Conservation (phyloP, 2,329 filamentous ascomycete genomes). For the Aspergillus udagawae region DNA sequence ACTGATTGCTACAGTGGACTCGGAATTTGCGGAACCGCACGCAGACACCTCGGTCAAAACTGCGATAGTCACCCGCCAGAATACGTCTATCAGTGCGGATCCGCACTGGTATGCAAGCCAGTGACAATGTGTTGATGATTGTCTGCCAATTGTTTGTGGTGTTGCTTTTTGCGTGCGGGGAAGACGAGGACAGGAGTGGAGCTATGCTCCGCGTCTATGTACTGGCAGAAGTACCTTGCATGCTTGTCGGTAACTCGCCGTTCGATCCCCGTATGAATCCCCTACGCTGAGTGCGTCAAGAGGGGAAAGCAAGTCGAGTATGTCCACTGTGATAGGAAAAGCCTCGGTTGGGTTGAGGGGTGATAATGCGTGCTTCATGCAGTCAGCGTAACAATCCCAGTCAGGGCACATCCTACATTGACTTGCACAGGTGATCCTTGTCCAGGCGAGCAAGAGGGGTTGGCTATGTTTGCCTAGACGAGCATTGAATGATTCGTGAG, state of each 20-base stretch:
- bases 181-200: not conserved
- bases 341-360: not conserved
- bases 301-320: not conserved
- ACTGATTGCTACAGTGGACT: not conserved
- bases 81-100: not conserved
- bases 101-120: not conserved
- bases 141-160: not conserved
- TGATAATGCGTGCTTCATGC: not conserved
- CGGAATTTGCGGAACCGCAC: not conserved
- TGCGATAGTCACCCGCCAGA: no score
- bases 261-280: no score
- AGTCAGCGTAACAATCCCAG: not conserved
- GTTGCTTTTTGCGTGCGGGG: not conserved
- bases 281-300: not conserved
- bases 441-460: not conserved
- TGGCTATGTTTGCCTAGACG: not conserved
- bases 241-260: not conserved
- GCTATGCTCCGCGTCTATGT: not conserved
- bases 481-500: not conserved
- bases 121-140: not conserved
- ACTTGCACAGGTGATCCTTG: not conserved
- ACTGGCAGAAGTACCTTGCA: not conserved
- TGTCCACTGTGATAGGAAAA: not conserved
- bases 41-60: not conserved
- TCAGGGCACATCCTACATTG: not conserved